phyloP scores from a whole-genome alignment of 2,329 filamentous ascomycete species.

The Phaeosphaeria sp. region DNA sequence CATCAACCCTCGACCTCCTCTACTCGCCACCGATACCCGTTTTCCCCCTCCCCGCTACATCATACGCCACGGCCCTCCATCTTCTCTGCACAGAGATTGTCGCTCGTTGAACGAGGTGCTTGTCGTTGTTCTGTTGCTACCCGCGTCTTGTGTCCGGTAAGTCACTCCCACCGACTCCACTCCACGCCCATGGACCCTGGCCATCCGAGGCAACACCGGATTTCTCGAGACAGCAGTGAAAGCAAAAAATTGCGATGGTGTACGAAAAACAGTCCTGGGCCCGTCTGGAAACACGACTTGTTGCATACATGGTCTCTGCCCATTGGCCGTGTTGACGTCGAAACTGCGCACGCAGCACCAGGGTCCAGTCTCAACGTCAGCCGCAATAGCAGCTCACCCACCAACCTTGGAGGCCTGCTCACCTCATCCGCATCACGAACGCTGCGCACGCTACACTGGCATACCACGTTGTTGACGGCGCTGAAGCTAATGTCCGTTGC shows the following conservation, averaged over 20 bases:
- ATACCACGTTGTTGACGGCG: slow-evolving; percentile 4
- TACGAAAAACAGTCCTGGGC: not conserved
- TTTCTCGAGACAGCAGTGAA: not conserved
- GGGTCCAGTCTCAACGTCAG: not conserved
- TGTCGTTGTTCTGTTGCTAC: not conserved
- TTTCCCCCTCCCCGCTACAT: not conserved
- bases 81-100: slow-evolving; percentile 10
- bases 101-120: slow-evolving; percentile 6
- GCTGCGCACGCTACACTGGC: not conserved
- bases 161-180: slow-evolving; percentile 9
- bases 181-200: slow-evolving; percentile 7
- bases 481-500: slow-evolving; percentile 9
- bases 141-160: slow-evolving; percentile 22
- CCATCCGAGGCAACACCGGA: not conserved
- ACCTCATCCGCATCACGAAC: slow-evolving; percentile 2
- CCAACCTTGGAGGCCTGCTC: not conserved
- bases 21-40: not conserved
- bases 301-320: not conserved
- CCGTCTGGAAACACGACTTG: not conserved
- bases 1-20: slow-evolving; percentile 3
- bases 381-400: not conserved
- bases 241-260: not conserved
- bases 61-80: not conserved
- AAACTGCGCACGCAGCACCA: not conserved
- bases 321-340: not conserved